These are phyloP conservation scores for Chlamydomonas urium DNA, from an alignment of 139 green algal species.

Conservation along the genomic window DNA sequence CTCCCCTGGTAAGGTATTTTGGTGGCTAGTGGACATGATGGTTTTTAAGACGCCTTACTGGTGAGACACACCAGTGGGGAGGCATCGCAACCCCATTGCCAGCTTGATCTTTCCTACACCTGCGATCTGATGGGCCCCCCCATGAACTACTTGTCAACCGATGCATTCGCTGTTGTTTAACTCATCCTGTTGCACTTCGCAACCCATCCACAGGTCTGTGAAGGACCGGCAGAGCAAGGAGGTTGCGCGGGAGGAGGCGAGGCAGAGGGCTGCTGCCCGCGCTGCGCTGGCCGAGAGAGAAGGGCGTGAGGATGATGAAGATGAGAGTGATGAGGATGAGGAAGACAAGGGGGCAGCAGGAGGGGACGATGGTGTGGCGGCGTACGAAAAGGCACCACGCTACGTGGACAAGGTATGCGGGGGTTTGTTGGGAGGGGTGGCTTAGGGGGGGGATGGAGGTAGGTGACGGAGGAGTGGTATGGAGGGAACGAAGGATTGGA, in stretches of 20 bases:
- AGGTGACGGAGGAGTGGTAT: too few species aligned
- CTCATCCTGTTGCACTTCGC: too few species aligned
- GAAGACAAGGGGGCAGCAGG: background rate
- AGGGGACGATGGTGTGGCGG: background rate
- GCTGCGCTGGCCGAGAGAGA: too few species aligned
- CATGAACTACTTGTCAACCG: too few species aligned
- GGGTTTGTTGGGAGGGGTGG: too few species aligned
- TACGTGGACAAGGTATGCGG: background rate
- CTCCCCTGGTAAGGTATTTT: too few species aligned
- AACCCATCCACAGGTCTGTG: constrained; percentile 18
- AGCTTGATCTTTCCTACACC: background rate
- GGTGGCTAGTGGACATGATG: too few species aligned
- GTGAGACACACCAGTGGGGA: background rate
- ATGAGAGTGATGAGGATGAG: background rate
- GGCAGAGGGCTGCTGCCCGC: background rate
- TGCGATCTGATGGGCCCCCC: too few species aligned
- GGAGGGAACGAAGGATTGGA: too few species aligned
- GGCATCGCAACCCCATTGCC: background rate
- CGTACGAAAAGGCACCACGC: constrained; percentile 1
- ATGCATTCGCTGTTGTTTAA: constrained; percentile 4
- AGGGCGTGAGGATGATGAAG: background rate
- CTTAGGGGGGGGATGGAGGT: too few species aligned
- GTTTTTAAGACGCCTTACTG: too few species aligned
- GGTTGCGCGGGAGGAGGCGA: background rate
- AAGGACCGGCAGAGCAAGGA: constrained; percentile 11